Evolutionary conservation across 345 rosid genomes (phyloP).

Genomic region (Lenwebbia sp.): DNA sequence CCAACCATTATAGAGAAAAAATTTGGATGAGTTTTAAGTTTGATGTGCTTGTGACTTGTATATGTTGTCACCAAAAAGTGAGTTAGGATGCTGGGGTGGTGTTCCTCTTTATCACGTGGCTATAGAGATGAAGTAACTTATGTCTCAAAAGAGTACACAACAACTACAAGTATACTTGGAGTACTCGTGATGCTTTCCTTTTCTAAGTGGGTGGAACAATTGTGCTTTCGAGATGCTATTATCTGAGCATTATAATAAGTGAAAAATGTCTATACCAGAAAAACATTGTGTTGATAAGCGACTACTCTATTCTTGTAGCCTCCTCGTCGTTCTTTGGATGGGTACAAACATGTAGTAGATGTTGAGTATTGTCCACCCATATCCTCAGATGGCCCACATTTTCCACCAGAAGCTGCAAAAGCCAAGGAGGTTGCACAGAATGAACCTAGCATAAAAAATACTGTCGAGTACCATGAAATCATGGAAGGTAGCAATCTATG

Average conservation of each 20-base stretch:
- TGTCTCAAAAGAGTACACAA: not conserved
- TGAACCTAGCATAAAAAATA: slow-evolving; percentile 45
- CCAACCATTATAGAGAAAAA: not conserved
- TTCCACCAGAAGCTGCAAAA: slow-evolving; percentile 80
- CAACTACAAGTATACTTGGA: not conserved
- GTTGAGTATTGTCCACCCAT: slow-evolving; percentile 84
- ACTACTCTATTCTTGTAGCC: slow-evolving; percentile 35
- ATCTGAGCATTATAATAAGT: not conserved
- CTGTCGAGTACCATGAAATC: slow-evolving; percentile 70
- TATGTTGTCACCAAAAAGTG: not conserved
- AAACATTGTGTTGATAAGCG: not conserved
- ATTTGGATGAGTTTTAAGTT: not conserved
- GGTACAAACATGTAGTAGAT: slow-evolving; percentile 90
- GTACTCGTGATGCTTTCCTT: not conserved
- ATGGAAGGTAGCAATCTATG: slow-evolving; percentile 54
- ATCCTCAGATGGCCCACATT: slow-evolving; percentile 74
- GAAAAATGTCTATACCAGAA: not conserved
- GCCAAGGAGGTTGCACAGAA: slow-evolving; percentile 88
- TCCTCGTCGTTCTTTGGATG: slow-evolving; percentile 76
- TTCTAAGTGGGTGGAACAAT: not conserved
- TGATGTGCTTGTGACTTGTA: not conserved
- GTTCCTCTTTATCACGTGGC: not conserved
- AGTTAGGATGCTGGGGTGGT: not conserved
- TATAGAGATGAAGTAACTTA: not conserved
- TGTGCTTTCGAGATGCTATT: not conserved